Base-by-base conservation (phyloP, 257 asterid species). In the Lycium ferocissimum region DNA sequence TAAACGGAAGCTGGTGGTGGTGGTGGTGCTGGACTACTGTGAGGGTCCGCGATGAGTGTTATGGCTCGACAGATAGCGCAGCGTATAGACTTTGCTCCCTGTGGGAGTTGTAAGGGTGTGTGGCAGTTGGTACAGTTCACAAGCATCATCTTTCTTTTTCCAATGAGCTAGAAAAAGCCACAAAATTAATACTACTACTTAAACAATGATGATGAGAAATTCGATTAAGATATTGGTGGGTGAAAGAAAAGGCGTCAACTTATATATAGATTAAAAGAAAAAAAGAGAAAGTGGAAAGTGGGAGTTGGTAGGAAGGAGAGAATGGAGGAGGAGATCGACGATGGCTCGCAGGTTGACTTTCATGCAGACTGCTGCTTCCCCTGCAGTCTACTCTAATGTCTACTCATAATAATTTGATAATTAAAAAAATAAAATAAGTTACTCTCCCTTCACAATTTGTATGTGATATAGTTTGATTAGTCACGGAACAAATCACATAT, bases 1-100 rank as follows among this genome's bases (percentile, higher is more conserved):
- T 26, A 26, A 26, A 91, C 53, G 45, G 92, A 22, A 2, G 88
- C 81, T 22, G 87, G 81, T 38, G 89, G 90, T 2, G 88, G 81
- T 22, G 87, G 81, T 38, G 89, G 90, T 2, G 91, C 47, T 54
- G 59, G 59, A 54, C 18, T 54, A 35, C 9, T 37, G 38, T 6
- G 82, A 0, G 89, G 87, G 5, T 90, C 88, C 22, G 91, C 97
- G 56, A 96, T 82, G 61, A 78, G 92, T 72, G 98, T 96, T 87
- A 96, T 59, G 85, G 98, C 98, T 0, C 88, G 93, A 89, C 99
- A 96, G 67, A 94, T 4, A 61, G 91, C 95, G 86, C 99, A 96
- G 61, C 98, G 93, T 85, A 96, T 93, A 83, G 99, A 90, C 84
- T 85, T 71, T 83, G 97, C 97, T n/a, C 98, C 95, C 17, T 91